Evolutionary conservation across 192 early-diverging fungal species (phyloP), one percentile per base, ranked within the genome.

Genomic region (Coemansia sp.): DNA sequence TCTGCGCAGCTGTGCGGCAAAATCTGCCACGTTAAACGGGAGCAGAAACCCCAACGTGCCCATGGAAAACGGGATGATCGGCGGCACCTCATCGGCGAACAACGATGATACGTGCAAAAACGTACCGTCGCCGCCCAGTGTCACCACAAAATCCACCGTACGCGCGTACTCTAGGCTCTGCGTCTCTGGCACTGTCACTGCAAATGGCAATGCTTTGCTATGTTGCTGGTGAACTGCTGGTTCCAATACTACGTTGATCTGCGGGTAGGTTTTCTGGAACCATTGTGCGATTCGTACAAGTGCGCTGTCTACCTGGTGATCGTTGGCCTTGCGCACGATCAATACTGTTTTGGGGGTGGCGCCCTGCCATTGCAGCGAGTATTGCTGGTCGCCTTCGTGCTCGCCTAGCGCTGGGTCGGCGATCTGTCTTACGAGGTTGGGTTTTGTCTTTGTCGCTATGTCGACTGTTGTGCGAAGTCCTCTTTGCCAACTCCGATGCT

Each of bases 51-150:
- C 93, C 3, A 97, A 74, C 5, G 95, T 95, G 11, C 95, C 95
- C 82, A 97, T 84, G 8, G 95, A 97, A 60, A 97, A 97, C 8
- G 94, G 94, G 52, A 96, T 79, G n/a, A 97, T 88, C 8, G 95
- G 95, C 28, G 95, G 95, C 7, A 90, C 91, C 11, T 83, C 76
- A 22, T 79, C 73, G 15, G 86, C 85, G 73, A 97, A 97, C 34
- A 96, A 74, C 8, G 90, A 92, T 3, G 93, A 92, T 2, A 92
- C 84, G 67, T 97, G 93, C 61, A 97, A 85, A 55, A 97, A 91
- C 5, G 95, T 97, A 22, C 95, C 95, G 69, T 96, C 95, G 34
- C 95, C 94, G 38, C 94, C 95, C 9, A 97, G 82, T n/a, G 94
- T 94, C n/a, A 97, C 85, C 5, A 91, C 93, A 71, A 94, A 90